Evolutionary conservation across 1,284 basidiomycete genomes (phyloP).

Genomic region (Tylopilus sp.): DNA sequence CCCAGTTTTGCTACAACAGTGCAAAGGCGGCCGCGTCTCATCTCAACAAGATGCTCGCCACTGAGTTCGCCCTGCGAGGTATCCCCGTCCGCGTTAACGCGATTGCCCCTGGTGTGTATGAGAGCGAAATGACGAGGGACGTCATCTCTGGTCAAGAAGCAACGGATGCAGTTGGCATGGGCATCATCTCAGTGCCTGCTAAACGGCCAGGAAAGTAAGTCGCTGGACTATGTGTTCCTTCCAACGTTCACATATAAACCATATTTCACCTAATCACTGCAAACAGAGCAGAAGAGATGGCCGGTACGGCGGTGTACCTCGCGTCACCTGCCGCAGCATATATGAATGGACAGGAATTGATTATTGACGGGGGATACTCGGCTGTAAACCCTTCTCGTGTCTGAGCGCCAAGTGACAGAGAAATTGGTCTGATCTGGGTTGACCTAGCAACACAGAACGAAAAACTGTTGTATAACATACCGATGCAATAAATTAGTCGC

Average conservation of each 20-base stretch:
- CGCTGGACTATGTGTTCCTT: slow-evolving; percentile 1
- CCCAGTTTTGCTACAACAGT: slow-evolving; percentile 80
- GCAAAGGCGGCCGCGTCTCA: slow-evolving; percentile 78
- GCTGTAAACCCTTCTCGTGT: slow-evolving; percentile 68
- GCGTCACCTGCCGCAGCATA: slow-evolving; percentile 74
- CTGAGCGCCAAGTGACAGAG: slow-evolving; percentile 24
- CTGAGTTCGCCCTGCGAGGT: slow-evolving; percentile 71
- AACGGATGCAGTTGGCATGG: slow-evolving; percentile 60
- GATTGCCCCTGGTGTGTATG: slow-evolving; percentile 76
- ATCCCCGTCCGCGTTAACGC: slow-evolving; percentile 71
- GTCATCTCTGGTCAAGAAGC: slow-evolving; percentile 57
- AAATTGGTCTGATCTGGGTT: background rate
- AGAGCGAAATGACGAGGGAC: slow-evolving; percentile 75
- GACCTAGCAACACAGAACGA: background rate
- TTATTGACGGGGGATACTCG: slow-evolving; percentile 74
- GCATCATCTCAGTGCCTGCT: slow-evolving; percentile 64
- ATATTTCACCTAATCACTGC: slow-evolving; percentile 1
- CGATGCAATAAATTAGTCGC: slow-evolving; percentile 5
- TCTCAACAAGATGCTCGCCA: slow-evolving; percentile 74
- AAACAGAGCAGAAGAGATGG: slow-evolving; percentile 72
- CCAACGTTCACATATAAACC: background rate
- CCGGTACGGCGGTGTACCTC: slow-evolving; percentile 75
- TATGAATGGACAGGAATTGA: slow-evolving; percentile 74
- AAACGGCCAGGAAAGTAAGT: slow-evolving; percentile 71
- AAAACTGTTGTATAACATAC: slow-evolving; percentile 4